phyloP scores from a whole-genome alignment of 2,329 filamentous ascomycete species.

The Parafenestella ontariensis region DNA sequence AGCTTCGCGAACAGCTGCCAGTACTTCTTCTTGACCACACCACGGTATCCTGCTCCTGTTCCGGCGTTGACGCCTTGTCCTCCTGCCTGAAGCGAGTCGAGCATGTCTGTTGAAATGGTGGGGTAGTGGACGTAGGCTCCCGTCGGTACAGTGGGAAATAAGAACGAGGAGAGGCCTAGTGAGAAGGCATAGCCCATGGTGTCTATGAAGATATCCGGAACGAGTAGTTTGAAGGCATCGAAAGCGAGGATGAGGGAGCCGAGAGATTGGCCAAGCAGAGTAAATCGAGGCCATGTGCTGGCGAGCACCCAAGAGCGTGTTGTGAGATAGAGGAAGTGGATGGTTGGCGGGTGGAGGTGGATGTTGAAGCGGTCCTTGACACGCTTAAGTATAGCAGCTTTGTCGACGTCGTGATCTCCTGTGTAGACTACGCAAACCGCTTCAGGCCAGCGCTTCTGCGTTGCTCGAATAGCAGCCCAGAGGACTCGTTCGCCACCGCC shows the following conservation, averaged over 20 bases:
- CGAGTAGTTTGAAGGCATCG: constrained; percentile 90
- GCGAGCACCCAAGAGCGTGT: constrained; percentile 86
- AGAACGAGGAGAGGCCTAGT: constrained; percentile 78
- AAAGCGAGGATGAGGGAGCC: constrained; percentile 84
- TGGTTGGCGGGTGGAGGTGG: constrained; percentile 78
- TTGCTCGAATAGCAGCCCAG: constrained; percentile 93
- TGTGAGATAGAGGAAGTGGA: constrained; percentile 89
- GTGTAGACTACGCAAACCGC: constrained; percentile 94
- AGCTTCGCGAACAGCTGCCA: constrained; percentile 84
- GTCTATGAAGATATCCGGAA: constrained; percentile 93
- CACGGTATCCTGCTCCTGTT: constrained; percentile 74
- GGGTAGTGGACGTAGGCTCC: constrained; percentile 97
- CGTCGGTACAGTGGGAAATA: constrained; percentile 83
- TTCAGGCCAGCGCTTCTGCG: constrained; percentile 85
- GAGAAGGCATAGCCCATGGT: constrained; percentile 98
- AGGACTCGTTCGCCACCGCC: constrained; percentile 95
- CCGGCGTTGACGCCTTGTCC: constrained; percentile 81
- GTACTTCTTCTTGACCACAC: constrained; percentile 77
- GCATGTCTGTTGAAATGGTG: constrained; percentile 98
- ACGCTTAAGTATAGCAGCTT: constrained; percentile 76
- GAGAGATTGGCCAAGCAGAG: constrained; percentile 89
- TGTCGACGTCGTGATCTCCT: constrained; percentile 87
- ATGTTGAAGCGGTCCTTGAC: constrained; percentile 92
- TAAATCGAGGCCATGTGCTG: constrained; percentile 89
- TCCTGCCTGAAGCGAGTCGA: constrained; percentile 70